These are phyloP conservation scores for Sphagnurus paluster DNA, from an alignment of 1,284 basidiomycete genomes.

Conservation along the genomic window DNA sequence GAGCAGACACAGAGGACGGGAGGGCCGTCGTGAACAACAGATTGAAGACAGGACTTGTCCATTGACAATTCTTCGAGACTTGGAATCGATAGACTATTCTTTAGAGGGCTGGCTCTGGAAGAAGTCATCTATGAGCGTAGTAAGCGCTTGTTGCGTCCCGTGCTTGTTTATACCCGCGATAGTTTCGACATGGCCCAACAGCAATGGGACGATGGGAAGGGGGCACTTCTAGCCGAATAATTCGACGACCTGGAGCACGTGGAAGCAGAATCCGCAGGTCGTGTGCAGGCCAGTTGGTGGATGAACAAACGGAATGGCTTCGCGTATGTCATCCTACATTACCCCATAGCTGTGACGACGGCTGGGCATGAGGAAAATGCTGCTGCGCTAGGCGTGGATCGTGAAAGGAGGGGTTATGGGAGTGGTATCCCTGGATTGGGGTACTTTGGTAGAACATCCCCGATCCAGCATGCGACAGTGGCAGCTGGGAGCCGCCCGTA, in stretches of 20 bases:
- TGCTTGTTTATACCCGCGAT: neutral
- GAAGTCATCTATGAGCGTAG: neutral
- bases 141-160: constrained; percentile 2
- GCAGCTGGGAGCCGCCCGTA: constrained; percentile 14
- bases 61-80: constrained; percentile 2
- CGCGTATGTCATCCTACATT: constrained; percentile 27
- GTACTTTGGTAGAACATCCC: constrained; percentile 22
- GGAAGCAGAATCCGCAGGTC: constrained; percentile 6
- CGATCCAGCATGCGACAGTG: constrained; percentile 9
- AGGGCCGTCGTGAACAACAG: neutral
- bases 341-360: constrained; percentile 32
- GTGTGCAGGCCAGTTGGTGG: constrained; percentile 4
- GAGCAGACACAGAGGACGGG: too few species aligned
- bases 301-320: neutral
- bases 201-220: constrained; percentile 6
- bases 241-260: constrained; percentile 4
- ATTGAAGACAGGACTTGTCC: constrained; percentile 4
- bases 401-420: constrained; percentile 29
- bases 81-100: too few species aligned
- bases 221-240: constrained; percentile 8
- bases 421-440: constrained; percentile 21
- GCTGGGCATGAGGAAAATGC: constrained; percentile 24
- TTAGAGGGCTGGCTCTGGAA: constrained; percentile 1
- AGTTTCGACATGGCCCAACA: constrained; percentile 1
- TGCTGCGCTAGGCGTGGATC: constrained; percentile 27